These are phyloP conservation scores for Termitomyces sp. DNA, from an alignment of 768 basidiomycete genomes.

Conservation along the genomic window DNA sequence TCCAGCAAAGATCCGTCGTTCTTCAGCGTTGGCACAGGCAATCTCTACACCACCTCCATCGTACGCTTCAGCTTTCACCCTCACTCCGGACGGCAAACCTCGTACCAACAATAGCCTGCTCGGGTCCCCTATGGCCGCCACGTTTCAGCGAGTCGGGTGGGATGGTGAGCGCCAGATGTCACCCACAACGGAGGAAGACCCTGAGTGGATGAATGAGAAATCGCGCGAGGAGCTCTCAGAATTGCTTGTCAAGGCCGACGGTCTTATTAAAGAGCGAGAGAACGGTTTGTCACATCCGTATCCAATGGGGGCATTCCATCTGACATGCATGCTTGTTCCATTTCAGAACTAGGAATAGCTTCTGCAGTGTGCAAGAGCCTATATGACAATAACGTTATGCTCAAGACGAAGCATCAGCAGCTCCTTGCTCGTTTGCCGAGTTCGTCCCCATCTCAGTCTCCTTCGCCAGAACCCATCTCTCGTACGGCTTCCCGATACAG, in stretches of 20 bases:
- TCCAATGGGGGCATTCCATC: slow-evolving; percentile 1
- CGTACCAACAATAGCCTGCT: slow-evolving; percentile 25
- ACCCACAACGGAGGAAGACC: slow-evolving; percentile 15
- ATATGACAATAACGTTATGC: slow-evolving; percentile 60
- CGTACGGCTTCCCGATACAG: slow-evolving; percentile 21
- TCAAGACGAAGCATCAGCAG: slow-evolving; percentile 70
- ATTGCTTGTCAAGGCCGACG: slow-evolving; percentile 68
- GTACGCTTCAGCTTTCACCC: slow-evolving; percentile 42
- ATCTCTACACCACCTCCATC: slow-evolving; percentile 32
- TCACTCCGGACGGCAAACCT: slow-evolving; percentile 21
- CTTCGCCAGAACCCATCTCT: slow-evolving; percentile 31
- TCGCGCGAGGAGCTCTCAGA: slow-evolving; percentile 72
- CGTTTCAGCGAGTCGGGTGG: slow-evolving; percentile 27
- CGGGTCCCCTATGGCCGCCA: slow-evolving; percentile 33
- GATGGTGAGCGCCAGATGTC: slow-evolving; percentile 16
- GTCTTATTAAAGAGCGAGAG: slow-evolving; percentile 72
- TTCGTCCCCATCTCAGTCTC: slow-evolving; percentile 32
- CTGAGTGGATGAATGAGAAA: slow-evolving; percentile 53
- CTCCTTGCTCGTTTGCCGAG: slow-evolving; percentile 60
- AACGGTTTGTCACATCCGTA: slow-evolving; percentile 47
- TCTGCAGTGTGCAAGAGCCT: slow-evolving; percentile 65
- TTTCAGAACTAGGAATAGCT: slow-evolving; percentile 60
- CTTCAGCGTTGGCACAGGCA: slow-evolving; percentile 28
- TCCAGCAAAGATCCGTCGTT: slow-evolving; percentile 61
- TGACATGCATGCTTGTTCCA: slow-evolving; percentile 1